These are phyloP conservation scores for Phytophthora quininea DNA, from an alignment of 352 stramenopile species.

Conservation along the genomic window DNA sequence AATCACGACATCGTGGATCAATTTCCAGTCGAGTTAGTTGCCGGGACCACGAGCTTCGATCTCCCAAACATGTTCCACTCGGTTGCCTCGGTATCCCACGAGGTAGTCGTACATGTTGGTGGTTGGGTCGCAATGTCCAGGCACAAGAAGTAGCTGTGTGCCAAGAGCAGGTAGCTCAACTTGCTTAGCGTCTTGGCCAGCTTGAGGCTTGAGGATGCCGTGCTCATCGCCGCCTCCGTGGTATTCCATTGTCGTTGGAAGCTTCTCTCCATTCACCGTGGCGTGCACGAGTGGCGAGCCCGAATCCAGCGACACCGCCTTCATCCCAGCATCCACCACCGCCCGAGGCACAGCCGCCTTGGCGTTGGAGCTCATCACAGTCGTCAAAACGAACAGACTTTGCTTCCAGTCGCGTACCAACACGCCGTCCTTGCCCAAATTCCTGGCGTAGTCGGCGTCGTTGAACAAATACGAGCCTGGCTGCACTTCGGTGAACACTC, in stretches of 20 bases:
- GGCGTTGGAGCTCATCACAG: conserved; percentile 66
- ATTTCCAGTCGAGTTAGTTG: conserved; percentile 36
- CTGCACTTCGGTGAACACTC: conserved; percentile 80
- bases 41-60: conserved; percentile 61
- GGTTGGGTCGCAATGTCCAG: conserved; percentile 78
- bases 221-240: conserved; percentile 70
- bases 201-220: conserved; percentile 53
- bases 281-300: conserved; percentile 60
- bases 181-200: conserved; percentile 6
- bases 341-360: conserved; percentile 39
- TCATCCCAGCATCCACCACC: conserved; percentile 79
- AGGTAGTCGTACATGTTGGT: conserved; percentile 81
- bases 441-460: conserved; percentile 74
- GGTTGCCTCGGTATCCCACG: conserved; percentile 55
- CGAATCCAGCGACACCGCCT: conserved; percentile 73
- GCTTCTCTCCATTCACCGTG: conserved; percentile 38
- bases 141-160: conserved; percentile 62
- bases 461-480: conserved; percentile 82
- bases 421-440: conserved; percentile 46
- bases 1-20: too few species aligned
- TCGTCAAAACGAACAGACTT: conserved; percentile 73
- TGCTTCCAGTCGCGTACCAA: conserved; percentile 59
- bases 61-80: conserved; percentile 63
- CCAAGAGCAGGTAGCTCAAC: conserved; percentile 57
- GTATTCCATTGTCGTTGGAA: conserved; percentile 55